Conservation (phyloP, 805 yeast species). For the Wickerhamomyces subpelliculosus region DNA sequence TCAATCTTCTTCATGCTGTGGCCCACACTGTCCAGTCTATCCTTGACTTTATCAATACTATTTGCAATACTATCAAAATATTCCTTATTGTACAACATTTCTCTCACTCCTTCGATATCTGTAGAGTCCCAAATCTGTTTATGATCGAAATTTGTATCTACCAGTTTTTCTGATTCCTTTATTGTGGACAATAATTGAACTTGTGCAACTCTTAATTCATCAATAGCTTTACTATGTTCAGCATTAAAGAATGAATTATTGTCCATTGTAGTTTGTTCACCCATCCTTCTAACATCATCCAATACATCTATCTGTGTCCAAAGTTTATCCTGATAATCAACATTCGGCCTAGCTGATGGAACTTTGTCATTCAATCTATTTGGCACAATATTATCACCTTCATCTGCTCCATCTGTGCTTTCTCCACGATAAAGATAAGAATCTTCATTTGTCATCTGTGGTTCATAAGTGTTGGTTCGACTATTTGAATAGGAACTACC, state of each 20-base stretch:
- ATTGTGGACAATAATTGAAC: constrained; percentile 29
- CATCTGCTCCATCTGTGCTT: constrained; percentile 6
- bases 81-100: constrained; percentile 37
- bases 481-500: background rate
- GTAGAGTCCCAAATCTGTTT: constrained; percentile 14
- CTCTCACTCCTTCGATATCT: constrained; percentile 25
- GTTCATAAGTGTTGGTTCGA: background rate
- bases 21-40: constrained; percentile 45
- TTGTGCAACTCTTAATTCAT: constrained; percentile 52
- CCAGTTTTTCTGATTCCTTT: constrained; percentile 20
- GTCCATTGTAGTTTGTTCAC: constrained; percentile 8
- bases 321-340: constrained; percentile 63
- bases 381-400: constrained; percentile 17
- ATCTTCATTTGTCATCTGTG: background rate
- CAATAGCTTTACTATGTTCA: constrained; percentile 43
- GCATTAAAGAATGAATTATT: constrained; percentile 25
- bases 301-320: constrained; percentile 87
- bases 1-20: constrained; percentile 42
- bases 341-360: constrained; percentile 49
- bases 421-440: background rate
- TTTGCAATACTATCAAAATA: constrained; percentile 45
- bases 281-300: constrained; percentile 59
- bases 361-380: constrained; percentile 34
- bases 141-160: constrained; percentile 8
- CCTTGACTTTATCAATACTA: constrained; percentile 42